Evolutionary conservation across 192 early-diverging fungal species (phyloP), one percentile per base, ranked within the genome.

Genomic region (Coemansia javaensis): DNA sequence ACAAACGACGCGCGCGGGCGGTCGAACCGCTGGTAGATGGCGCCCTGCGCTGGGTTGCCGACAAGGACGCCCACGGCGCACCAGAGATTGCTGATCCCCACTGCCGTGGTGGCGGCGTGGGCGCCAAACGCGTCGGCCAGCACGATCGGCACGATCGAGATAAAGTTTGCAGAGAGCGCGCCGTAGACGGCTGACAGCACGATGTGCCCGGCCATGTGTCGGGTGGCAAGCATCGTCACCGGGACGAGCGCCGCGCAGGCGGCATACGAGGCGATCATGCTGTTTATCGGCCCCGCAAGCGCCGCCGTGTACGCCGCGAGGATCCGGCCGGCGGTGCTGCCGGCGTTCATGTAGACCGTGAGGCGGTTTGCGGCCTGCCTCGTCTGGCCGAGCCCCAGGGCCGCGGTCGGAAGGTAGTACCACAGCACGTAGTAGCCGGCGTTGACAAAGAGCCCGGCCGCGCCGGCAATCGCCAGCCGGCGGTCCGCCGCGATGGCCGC

Each of bases 381-480:
- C 18, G 53, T 53, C 34, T 69, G 58, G 12, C 66, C 58, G 9
- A 57, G 41, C 28, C 57, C 50, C 18, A 69, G 42, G 5, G 66
- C 66, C 23, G 66, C 66, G 11, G 66, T 69, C 28, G 66, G 66
- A 20, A 69, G 58, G 34, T 69, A 69, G 42, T 56, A 69, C 48
- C 52, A 69, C 0, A 49, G 56, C 16, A 69, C 44, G 56, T 49
- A 69, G 28, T 61, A 61, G 49, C 66, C 53, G 16, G 51, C 30
- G 25, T 69, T 69, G 10, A 69, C 66, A 47, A 56, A 57, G n/a
- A 69, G 35, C 7, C 53, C 58, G 4, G 52, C 56, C 16, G 50
- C 14, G 4, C 66, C 66, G 25, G 57, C 20, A 17, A 39, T 33
- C 5, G 57, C 34, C 31, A 69, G 31, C 5, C 53, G 58, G 13